Percentiles rank a stretch among this genome's conserved stretches.
Evolutionary conservation across 768 basidiomycete genomes (phyloP).

Genomic region (Tulasnella sp.): DNA sequence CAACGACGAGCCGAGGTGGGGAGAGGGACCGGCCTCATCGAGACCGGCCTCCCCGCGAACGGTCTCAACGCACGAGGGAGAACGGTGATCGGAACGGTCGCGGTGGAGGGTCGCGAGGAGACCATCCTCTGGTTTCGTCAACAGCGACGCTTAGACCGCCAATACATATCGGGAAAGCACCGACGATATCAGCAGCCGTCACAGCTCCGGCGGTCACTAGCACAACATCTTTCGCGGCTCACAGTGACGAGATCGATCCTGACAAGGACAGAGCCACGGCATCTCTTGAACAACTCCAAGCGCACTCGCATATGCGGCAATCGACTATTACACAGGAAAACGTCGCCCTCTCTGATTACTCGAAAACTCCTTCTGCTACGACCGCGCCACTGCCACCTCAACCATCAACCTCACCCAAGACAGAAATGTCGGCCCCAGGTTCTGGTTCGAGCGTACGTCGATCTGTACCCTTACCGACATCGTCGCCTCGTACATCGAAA

Average conservation of each 20-base stretch:
- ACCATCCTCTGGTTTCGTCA: background rate
- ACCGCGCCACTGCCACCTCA: background rate
- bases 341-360: conserved; percentile 8
- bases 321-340: conserved; percentile 6
- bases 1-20: background rate
- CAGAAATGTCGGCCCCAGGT: background rate
- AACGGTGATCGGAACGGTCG: background rate
- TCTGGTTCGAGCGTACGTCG: background rate
- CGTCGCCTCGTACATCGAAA: conserved; percentile 25
- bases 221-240: background rate
- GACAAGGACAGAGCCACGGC: background rate
- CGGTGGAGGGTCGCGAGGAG: background rate
- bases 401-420: background rate
- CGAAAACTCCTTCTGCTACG: background rate
- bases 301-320: conserved; percentile 1
- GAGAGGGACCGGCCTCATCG: background rate
- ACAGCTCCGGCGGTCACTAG: conserved; percentile 55
- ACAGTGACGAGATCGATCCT: background rate
- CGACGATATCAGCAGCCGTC: conserved; percentile 18
- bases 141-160: conserved; percentile 9
- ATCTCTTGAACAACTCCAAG: background rate
- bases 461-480: conserved; percentile 20
- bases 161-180: conserved; percentile 17
- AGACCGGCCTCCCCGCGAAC: background rate
- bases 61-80: background rate